phyloP scores from a whole-genome alignment of 2,329 filamentous ascomycete genomes.

The Cadophora malorum region DNA sequence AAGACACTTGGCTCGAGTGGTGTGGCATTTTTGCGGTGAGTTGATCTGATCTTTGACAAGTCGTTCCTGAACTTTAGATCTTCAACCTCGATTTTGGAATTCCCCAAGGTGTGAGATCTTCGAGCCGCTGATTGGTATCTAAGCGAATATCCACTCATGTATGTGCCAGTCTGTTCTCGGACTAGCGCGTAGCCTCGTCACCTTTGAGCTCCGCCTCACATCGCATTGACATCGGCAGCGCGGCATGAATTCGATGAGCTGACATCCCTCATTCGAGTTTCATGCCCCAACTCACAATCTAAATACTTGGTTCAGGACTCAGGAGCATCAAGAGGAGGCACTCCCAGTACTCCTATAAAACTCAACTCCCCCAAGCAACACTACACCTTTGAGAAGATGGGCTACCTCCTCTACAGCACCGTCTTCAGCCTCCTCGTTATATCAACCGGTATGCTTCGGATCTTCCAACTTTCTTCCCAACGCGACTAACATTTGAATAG shows the following conservation, averaged over 20 bases:
- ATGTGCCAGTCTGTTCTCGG: background rate
- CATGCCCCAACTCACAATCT: constrained; percentile 27
- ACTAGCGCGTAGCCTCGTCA: constrained; percentile 19
- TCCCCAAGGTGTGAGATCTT: constrained; percentile 13
- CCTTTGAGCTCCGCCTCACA: constrained; percentile 19
- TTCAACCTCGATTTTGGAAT: constrained; percentile 26
- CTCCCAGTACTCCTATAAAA: constrained; percentile 25
- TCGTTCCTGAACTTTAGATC: constrained; percentile 23
- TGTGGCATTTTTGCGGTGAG: constrained; percentile 49
- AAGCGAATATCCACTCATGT: background rate
- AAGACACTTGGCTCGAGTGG: constrained; percentile 77
- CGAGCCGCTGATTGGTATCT: background rate
- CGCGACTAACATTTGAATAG: constrained; percentile 48
- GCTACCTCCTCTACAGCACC: constrained; percentile 80
- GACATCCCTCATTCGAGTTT: constrained; percentile 28
- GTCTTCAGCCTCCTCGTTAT: constrained; percentile 73
- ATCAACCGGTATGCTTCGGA: constrained; percentile 65
- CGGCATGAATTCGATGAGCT: constrained; percentile 30
- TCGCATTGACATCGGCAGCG: constrained; percentile 22
- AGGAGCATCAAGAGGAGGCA: constrained; percentile 21
- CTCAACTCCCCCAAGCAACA: constrained; percentile 15
- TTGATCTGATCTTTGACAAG: constrained; percentile 26
- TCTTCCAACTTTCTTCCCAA: background rate
- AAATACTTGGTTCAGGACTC: constrained; percentile 4
- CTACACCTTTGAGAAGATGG: constrained; percentile 58